These are phyloP conservation scores for Rhodotorula graminis DNA, from an alignment of 768 basidiomycete species.

Conservation along the genomic window DNA sequence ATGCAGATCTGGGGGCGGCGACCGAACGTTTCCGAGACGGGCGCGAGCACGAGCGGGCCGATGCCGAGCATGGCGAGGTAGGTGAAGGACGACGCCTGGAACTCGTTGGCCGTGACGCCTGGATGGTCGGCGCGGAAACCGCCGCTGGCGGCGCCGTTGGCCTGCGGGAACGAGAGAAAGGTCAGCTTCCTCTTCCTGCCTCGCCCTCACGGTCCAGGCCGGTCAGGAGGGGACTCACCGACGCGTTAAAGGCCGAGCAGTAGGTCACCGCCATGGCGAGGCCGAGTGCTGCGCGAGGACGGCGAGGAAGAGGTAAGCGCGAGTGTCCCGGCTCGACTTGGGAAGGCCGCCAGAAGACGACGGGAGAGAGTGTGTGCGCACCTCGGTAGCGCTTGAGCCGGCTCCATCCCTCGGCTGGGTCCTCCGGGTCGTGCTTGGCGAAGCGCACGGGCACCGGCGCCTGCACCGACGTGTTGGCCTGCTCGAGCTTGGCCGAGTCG, in stretches of 20 bases:
- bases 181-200: too few species aligned
- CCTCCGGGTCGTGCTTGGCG: conserved; percentile 33
- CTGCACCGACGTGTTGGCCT: not conserved
- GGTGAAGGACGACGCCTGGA: conserved; percentile 22
- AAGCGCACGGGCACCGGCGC: conserved; percentile 30
- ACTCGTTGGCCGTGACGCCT: conserved; percentile 14
- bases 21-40: conserved; percentile 40
- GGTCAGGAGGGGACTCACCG: not conserved
- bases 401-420: conserved; percentile 36
- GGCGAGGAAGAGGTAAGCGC: too few species aligned
- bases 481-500: conserved; percentile 9
- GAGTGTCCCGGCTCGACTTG: not conserved
- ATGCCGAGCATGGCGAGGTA: conserved; percentile 31
- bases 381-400: conserved; percentile 35
- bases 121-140: conserved; percentile 33
- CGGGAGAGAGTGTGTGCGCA: not conserved
- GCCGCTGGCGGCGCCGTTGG: conserved; percentile 32
- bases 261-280: conserved; percentile 38
- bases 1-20: conserved; percentile 40
- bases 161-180: not conserved
- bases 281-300: conserved; percentile 17
- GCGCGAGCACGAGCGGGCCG: conserved; percentile 24
- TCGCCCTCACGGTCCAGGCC: too few species aligned
- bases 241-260: conserved; percentile 37
- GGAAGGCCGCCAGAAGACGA: too few species aligned